Base-by-base conservation (phyloP, 1,284 basidiomycete species). In the Cutaneotrichosporon daszewskae region DNA sequence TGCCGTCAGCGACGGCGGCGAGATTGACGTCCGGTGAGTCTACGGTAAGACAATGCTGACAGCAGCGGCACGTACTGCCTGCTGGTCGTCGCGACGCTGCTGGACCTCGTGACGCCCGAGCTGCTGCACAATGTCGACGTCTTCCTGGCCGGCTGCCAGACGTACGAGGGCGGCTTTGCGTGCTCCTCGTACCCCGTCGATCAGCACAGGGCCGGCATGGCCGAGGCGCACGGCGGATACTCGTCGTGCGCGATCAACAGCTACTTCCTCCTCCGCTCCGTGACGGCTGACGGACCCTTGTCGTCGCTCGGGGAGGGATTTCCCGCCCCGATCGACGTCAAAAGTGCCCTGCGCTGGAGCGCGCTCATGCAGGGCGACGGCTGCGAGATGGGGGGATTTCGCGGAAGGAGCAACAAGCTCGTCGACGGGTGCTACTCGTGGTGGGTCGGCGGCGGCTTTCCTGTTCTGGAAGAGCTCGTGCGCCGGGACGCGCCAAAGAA, bases 381-480 rank as follows among this genome's bases (percentile, higher is more conserved):
- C 20, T 77, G 79, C 20, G 94, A 98, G 61, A 77, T 90, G 3
- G 92, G 91, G 3, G 95, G 94, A 0, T 97, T 98, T 72, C 79
- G 80, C 35, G 95, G 95, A 0, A 76, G 95, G 32, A 89, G 88
- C 47, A 99, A 98, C 69, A 99, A 99, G 71, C 79, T 99, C 12
- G 94, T 99, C 0, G 95, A 99, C 62, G 95, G 94, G 3, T 99
- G 95, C 71, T 99, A 98, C 69, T 84, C 87, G 24, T 98, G 95
- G 95, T 98, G 91, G 86, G 87, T 92, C 22, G 94, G 87, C 3
- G 92, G 92, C 0, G 79, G 85, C n/a, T 87, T 95, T 63, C 77
- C 80, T 0, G 72, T 96, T 10, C 72, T 95, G 0, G 84, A 86
- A 42, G 81, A 72, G 17, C 57, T 85, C 11, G 68, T 85, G 25